phyloP scores from a whole-genome alignment of 2,329 filamentous ascomycete genomes.

The Sporothrix humicola region DNA sequence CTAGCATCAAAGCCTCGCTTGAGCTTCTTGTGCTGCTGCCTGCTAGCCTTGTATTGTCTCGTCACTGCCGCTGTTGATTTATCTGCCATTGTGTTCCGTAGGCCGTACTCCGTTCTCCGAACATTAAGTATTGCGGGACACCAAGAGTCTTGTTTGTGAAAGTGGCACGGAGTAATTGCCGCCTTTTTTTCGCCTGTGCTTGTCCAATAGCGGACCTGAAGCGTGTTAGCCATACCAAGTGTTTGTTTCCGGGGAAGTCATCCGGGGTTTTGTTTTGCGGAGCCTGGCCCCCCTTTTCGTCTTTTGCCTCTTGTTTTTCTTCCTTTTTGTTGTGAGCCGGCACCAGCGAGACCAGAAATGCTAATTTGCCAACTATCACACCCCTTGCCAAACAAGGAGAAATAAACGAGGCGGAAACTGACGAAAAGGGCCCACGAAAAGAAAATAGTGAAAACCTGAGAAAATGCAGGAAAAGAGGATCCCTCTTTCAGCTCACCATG shows the following conservation, averaged over 20 bases:
- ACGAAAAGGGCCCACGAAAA: too few relatives aligned
- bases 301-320: not conserved
- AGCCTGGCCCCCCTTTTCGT: not conserved
- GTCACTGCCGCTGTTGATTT: not conserved
- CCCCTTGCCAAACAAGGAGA: not conserved
- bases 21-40: not conserved
- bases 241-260: conserved; percentile 32
- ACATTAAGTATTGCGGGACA: not conserved
- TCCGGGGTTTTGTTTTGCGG: conserved; percentile 27
- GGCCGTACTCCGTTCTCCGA: not conserved
- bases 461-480: not conserved
- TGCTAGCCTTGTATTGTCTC: not conserved
- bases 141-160: not conserved
- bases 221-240: conserved; percentile 44
- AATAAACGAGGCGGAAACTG: not conserved
- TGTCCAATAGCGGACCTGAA: conserved; percentile 8
- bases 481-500: conserved; percentile 12
- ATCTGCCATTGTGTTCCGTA: not conserved
- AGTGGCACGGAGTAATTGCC: conserved; percentile 16
- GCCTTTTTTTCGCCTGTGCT: not conserved
- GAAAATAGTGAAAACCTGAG: too few relatives aligned
- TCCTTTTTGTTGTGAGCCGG: not conserved
- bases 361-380: conserved; percentile 16
- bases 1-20: not conserved
- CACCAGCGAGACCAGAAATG: not conserved